phyloP scores from a whole-genome alignment of 2,329 filamentous ascomycete species.

The Penicillium sp. region DNA sequence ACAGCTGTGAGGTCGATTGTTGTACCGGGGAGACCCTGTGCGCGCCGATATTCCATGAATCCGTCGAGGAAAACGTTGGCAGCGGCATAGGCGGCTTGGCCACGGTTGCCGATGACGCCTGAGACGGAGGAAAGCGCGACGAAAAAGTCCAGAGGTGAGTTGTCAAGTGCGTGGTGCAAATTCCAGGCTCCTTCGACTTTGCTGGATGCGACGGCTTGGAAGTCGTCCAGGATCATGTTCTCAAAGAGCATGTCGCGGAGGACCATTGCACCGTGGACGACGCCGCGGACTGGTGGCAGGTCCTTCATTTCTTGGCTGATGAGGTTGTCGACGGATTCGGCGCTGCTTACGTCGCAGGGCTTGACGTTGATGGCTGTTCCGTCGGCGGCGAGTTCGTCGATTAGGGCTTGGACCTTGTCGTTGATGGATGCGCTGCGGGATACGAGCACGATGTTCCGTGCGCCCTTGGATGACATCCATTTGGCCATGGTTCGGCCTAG shows the following conservation, averaged over 20 bases:
- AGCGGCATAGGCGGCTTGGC: slow-evolving; percentile 28
- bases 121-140: slow-evolving; percentile 27
- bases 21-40: slow-evolving; percentile 24
- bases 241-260: slow-evolving; percentile 33
- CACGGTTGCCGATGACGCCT: slow-evolving; percentile 27
- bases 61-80: slow-evolving; percentile 27
- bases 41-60: slow-evolving; percentile 25
- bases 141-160: slow-evolving; percentile 26
- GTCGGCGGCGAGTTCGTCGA: slow-evolving; percentile 13
- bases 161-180: slow-evolving; percentile 24
- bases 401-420: slow-evolving; percentile 16
- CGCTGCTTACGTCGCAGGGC: slow-evolving; percentile 33
- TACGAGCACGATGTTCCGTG: slow-evolving; percentile 50
- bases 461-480: slow-evolving; percentile 51
- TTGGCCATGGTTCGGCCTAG: slow-evolving; percentile 53
- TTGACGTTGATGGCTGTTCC: slow-evolving; percentile 24
- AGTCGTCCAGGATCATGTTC: slow-evolving; percentile 28
- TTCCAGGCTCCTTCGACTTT: slow-evolving; percentile 30
- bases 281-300: slow-evolving; percentile 39
- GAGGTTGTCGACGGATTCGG: slow-evolving; percentile 28
- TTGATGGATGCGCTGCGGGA: slow-evolving; percentile 43
- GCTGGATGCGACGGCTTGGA: slow-evolving; percentile 10
- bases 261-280: slow-evolving; percentile 48
- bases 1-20: slow-evolving; percentile 29
- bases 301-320: slow-evolving; percentile 19